Percentiles rank a stretch among this genome's conserved stretches.
phyloP scores from a whole-genome alignment of 2,329 filamentous ascomycete species.

The Trichoderma guizhouense region DNA sequence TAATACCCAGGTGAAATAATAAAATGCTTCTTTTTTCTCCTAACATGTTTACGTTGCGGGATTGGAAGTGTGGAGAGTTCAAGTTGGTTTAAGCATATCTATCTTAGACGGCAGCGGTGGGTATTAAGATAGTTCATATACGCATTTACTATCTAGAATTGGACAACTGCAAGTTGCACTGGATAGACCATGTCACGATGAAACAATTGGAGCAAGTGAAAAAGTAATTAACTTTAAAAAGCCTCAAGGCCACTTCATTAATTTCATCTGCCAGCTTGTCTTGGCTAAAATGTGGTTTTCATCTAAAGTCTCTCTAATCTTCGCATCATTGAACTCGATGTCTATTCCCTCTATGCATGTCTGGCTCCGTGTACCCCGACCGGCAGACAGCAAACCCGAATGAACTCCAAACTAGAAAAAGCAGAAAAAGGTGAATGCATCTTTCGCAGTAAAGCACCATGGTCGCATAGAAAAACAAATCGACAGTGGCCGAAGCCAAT shows the following conservation, averaged over 20 bases:
- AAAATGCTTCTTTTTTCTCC: not conserved
- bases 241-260: constrained; percentile 6
- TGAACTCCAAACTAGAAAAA: constrained; percentile 23
- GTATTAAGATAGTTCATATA: not conserved
- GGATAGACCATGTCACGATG: not conserved
- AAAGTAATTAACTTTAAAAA: not conserved
- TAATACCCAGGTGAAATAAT: constrained; percentile 17
- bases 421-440: constrained; percentile 12
- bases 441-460: constrained; percentile 1
- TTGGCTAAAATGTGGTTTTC: not conserved
- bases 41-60: not conserved
- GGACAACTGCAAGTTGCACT: not conserved
- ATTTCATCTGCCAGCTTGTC: not conserved
- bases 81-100: not conserved
- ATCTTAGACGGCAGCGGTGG: not conserved
- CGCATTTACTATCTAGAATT: not conserved
- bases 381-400: constrained; percentile 19
- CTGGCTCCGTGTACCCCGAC: constrained; percentile 17
- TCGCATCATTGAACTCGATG: constrained; percentile 17
- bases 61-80: not conserved
- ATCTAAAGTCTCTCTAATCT: constrained; percentile 17
- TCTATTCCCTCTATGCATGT: constrained; percentile 20
- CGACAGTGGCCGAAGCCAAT: not conserved
- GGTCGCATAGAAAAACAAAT: not conserved
- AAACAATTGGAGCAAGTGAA: not conserved